phyloP scores from a whole-genome alignment of 192 early-diverging fungal species.

The Backusella australiensis region DNA sequence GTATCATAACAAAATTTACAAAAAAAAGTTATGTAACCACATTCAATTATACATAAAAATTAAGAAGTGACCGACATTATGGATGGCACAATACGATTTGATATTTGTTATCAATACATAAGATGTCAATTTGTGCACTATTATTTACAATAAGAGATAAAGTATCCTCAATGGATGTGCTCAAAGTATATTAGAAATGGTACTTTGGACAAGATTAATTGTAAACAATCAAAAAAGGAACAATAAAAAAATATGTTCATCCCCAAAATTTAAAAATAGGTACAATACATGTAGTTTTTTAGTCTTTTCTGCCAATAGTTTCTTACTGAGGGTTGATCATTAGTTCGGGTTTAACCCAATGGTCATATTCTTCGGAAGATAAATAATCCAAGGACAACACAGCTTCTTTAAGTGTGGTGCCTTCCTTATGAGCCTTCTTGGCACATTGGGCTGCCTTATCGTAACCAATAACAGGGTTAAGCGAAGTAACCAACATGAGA shows the following conservation, averaged over 20 bases:
- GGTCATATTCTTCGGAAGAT: slow-evolving; percentile 87
- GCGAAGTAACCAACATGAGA: slow-evolving; percentile 95
- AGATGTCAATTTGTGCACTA: no score
- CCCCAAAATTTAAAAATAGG: background rate
- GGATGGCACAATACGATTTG: background rate
- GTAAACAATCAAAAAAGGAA: no score
- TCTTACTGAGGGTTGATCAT: slow-evolving; percentile 61
- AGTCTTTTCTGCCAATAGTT: background rate
- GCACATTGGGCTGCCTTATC: slow-evolving; percentile 87
- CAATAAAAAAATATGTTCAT: background rate
- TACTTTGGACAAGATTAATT: background rate
- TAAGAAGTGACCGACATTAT: background rate
- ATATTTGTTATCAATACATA: background rate
- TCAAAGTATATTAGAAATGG: no score
- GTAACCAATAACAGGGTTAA: slow-evolving; percentile 94
- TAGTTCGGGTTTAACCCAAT: slow-evolving; percentile 90
- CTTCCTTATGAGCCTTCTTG: slow-evolving; percentile 97
- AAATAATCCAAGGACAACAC: slow-evolving; percentile 81
- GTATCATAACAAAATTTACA: background rate
- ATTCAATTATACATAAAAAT: no score
- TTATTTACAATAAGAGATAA: no score
- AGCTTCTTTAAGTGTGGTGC: slow-evolving; percentile 82
- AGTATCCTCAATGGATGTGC: no score
- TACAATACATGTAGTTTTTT: background rate
- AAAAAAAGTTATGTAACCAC: background rate